phyloP scores from a whole-genome alignment of 441 rosid species.

The Bruguiera hainesii region DNA sequence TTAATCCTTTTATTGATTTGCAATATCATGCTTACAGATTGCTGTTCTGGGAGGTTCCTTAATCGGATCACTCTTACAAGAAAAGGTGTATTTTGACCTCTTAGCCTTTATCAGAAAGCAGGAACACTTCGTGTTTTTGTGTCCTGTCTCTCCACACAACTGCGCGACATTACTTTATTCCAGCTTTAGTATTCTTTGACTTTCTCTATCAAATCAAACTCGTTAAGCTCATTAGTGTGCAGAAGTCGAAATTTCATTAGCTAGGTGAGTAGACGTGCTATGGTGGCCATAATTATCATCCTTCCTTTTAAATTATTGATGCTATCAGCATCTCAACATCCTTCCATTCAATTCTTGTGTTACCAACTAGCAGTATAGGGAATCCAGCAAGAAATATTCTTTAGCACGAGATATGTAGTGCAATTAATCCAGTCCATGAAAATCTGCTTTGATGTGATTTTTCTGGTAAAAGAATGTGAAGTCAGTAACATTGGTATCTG shows the following conservation, averaged over 20 bases:
- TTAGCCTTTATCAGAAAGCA: neutral
- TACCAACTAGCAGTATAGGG: no score
- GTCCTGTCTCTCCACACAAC: neutral
- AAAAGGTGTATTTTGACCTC: slow-evolving; percentile 52
- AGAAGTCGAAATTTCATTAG: neutral
- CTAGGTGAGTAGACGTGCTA: neutral
- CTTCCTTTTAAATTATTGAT: slow-evolving; percentile 1
- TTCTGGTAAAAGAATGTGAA: slow-evolving; percentile 24
- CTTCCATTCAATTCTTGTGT: slow-evolving; percentile 11
- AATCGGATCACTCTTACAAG: slow-evolving; percentile 83
- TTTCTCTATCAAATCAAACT: neutral
- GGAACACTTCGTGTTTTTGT: neutral
- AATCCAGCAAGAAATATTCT: neutral
- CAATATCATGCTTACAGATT: slow-evolving; percentile 38
- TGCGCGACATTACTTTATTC: neutral
- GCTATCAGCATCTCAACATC: slow-evolving; percentile 4
- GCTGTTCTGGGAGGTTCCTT: slow-evolving; percentile 92
- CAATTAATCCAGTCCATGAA: slow-evolving; percentile 7
- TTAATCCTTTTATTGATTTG: neutral
- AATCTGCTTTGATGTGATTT: slow-evolving; percentile 21
- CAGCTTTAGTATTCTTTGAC: neutral
- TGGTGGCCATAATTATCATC: slow-evolving; percentile 5
- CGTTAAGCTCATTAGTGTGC: neutral
- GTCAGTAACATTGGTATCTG: slow-evolving; percentile 27
- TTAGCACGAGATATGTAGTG: slow-evolving; percentile 15